phyloP scores from a whole-genome alignment of 441 rosid species.

The Jatropha multifida region DNA sequence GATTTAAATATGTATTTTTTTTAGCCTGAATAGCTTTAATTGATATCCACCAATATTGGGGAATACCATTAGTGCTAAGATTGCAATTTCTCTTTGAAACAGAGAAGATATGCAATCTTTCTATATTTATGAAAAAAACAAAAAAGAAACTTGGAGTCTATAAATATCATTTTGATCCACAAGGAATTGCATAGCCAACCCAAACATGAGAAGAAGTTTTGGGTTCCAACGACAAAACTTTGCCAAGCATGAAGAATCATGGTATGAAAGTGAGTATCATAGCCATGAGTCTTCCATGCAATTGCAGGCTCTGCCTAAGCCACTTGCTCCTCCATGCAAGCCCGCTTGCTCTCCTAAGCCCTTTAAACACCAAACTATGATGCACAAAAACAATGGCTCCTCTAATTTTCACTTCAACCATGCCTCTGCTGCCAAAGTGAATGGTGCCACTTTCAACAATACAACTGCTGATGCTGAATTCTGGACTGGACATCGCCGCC shows the following conservation, averaged over 20 bases:
- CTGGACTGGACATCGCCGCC: not conserved
- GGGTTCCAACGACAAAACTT: not conserved
- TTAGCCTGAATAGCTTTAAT: not conserved
- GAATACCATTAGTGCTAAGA: not conserved
- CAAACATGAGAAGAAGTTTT: slow-evolving; percentile 1
- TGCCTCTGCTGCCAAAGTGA: not conserved
- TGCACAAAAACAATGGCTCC: not conserved
- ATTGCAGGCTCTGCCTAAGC: not conserved
- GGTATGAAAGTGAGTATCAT: not conserved
- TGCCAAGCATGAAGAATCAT: slow-evolving; percentile 8
- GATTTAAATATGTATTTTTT: not conserved
- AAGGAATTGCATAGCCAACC: not conserved
- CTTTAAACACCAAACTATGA: not conserved
- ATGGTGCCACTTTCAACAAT: not conserved
- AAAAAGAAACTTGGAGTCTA: not conserved
- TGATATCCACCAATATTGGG: not conserved
- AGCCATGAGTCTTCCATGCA: not conserved
- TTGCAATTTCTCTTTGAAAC: not conserved
- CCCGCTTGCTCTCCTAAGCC: not conserved
- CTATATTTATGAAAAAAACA: not conserved
- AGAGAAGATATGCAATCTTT: slow-evolving; percentile 18
- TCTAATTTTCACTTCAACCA: not conserved
- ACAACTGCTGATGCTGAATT: not conserved
- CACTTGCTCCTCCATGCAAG: not conserved
- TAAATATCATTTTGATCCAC: slow-evolving; percentile 11